These are phyloP conservation scores for Kodamaea nitidulidarum DNA, from an alignment of 805 yeast species.

Conservation along the genomic window DNA sequence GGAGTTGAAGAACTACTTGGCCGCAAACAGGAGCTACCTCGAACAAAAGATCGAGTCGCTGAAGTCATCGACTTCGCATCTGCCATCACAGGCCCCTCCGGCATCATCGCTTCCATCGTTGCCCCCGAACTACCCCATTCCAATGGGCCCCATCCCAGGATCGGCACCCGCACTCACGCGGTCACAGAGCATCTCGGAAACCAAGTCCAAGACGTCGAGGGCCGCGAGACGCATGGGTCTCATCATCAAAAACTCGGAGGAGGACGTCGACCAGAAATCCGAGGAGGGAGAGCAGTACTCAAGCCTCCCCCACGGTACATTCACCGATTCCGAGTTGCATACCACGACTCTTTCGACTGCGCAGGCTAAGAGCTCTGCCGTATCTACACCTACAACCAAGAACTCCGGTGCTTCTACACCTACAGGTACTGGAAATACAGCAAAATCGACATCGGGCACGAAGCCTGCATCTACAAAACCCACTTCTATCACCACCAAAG, in stretches of 20 bases:
- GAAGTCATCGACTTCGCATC: constrained; percentile 4
- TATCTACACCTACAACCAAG: no score
- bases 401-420: no score
- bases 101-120: constrained; percentile 5
- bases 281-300: neutral
- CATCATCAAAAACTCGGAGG: constrained; percentile 45
- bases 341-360: constrained; percentile 14
- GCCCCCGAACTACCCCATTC: constrained; percentile 1
- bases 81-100: constrained; percentile 11
- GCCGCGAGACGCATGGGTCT: constrained; percentile 77
- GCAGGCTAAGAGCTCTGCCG: neutral
- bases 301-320: constrained; percentile 17
- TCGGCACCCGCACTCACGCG: constrained; percentile 22
- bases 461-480: no score
- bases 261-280: constrained; percentile 4
- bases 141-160: constrained; percentile 6
- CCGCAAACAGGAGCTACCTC: constrained; percentile 29
- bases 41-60: constrained; percentile 24
- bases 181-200: constrained; percentile 33
- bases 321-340: neutral
- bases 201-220: constrained; percentile 46
- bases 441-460: no score
- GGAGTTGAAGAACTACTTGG: constrained; percentile 36
- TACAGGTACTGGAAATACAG: no score
- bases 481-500: no score